A percentile compares a stretch with the other conserved stretches of the same genome.
Conservation (phyloP, 345 rosid genomes). For the Hibiscus mutabilis region DNA sequence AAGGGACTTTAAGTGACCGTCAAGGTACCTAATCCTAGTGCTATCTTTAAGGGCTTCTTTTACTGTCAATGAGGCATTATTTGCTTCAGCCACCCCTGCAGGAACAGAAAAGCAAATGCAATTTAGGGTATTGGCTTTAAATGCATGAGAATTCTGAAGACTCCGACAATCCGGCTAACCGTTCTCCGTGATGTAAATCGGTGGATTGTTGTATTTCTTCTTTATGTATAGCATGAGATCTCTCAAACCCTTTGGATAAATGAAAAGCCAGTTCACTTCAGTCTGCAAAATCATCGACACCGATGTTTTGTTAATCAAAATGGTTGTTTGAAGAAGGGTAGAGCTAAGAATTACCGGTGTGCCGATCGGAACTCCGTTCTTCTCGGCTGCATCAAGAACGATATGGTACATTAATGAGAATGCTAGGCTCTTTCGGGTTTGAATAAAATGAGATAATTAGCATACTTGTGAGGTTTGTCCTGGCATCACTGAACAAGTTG, state of each 20-base stretch:
- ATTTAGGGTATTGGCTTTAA: not conserved
- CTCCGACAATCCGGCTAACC: slow-evolving; percentile 13
- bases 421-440: not conserved
- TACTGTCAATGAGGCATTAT: slow-evolving; percentile 15
- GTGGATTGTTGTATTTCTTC: slow-evolving; percentile 21
- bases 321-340: not conserved
- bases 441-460: not conserved
- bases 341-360: slow-evolving; percentile 16
- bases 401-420: not conserved
- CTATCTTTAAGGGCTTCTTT: slow-evolving; percentile 30
- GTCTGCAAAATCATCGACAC: slow-evolving; percentile 23
- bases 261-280: slow-evolving; percentile 24
- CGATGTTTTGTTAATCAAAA: not conserved
- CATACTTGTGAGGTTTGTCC: slow-evolving; percentile 4
- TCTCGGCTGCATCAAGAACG: slow-evolving; percentile 21
- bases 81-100: slow-evolving; percentile 18
- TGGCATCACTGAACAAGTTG: not conserved
- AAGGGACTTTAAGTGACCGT: slow-evolving; percentile 29
- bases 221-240: slow-evolving; percentile 18
- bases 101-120: not conserved
- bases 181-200: slow-evolving; percentile 39
- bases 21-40: slow-evolving; percentile 32
- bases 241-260: slow-evolving; percentile 31
- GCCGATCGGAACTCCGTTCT: slow-evolving; percentile 34
- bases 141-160: not conserved